These are phyloP conservation scores for Silene uniflora DNA, from an alignment of 148 eudicot genomes.

Conservation along the genomic window DNA sequence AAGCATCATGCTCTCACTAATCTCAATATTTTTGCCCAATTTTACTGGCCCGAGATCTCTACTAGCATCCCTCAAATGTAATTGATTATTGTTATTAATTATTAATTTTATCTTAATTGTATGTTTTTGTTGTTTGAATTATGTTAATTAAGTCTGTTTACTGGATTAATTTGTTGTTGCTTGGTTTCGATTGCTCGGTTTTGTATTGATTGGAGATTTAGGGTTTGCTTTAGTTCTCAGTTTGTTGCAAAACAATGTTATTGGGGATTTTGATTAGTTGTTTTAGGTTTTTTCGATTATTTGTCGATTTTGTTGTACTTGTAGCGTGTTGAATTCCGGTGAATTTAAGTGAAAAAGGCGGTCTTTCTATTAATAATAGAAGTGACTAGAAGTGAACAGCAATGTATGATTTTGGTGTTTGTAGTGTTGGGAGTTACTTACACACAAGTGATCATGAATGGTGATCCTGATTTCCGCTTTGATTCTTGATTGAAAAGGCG, in stretches of 20 bases:
- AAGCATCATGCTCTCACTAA: slow-evolving; percentile 80
- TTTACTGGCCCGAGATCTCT: slow-evolving; percentile 90
- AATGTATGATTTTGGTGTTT: not conserved
- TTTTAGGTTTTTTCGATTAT: not conserved
- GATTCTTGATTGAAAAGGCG: not conserved
- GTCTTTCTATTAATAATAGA: not conserved
- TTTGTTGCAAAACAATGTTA: too few species aligned
- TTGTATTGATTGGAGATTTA: not conserved
- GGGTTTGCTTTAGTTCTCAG: not conserved
- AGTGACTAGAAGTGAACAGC: not conserved
- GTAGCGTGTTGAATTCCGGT: not conserved
- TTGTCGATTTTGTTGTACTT: not conserved
- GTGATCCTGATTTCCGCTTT: not conserved
- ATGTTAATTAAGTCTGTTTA: not conserved
- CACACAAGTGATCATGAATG: not conserved
- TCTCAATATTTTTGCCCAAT: slow-evolving; percentile 65
- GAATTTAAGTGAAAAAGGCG: not conserved
- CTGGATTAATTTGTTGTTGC: not conserved
- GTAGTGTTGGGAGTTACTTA: not conserved
- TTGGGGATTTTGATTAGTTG: too few species aligned
- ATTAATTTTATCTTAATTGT: not conserved
- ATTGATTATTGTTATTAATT: not conserved
- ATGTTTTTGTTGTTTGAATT: not conserved
- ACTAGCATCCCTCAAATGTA: slow-evolving; percentile 76
- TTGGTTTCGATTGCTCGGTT: not conserved